phyloP scores from a whole-genome alignment of 345 rosid genomes.

The Capsella bursapastoris region DNA sequence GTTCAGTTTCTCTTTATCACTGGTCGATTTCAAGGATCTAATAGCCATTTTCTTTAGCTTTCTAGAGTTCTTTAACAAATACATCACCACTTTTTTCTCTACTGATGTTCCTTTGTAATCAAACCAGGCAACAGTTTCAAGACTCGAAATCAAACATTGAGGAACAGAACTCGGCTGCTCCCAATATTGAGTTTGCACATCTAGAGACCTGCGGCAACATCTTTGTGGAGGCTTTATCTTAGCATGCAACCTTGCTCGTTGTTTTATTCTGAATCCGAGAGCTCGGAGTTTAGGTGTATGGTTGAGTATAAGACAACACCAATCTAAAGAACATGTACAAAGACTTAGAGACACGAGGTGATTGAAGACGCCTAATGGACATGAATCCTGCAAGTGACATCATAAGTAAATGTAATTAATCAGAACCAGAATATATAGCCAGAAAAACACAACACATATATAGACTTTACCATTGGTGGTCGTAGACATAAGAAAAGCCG shows the following conservation, averaged over 20 bases:
- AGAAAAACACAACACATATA: neutral
- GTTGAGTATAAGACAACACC: slow-evolving; percentile 4
- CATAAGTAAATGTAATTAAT: neutral
- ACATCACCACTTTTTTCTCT: slow-evolving; percentile 7
- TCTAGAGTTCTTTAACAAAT: slow-evolving; percentile 1
- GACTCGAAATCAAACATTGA: slow-evolving; percentile 23
- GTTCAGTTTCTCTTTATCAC: neutral
- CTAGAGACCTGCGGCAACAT: neutral
- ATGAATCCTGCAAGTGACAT: slow-evolving; percentile 3
- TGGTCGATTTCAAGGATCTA: neutral
- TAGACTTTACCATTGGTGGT: slow-evolving; percentile 2
- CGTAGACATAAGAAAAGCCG: slow-evolving; percentile 6
- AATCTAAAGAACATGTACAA: slow-evolving; percentile 4
- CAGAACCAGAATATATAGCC: neutral
- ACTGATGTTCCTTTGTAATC: slow-evolving; percentile 11
- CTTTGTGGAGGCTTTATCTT: too few relatives aligned
- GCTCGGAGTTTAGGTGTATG: slow-evolving; percentile 28
- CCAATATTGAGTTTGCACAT: neutral
- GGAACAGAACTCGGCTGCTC: slow-evolving; percentile 12
- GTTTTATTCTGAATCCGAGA: neutral
- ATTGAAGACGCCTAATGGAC: neutral
- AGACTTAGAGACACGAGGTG: slow-evolving; percentile 23
- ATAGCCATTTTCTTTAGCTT: slow-evolving; percentile 6
- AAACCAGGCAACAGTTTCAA: slow-evolving; percentile 10
- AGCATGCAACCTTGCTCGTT: neutral